A percentile compares a stretch with the other conserved stretches of the same genome.
Evolutionary conservation across 1,284 basidiomycete species (phyloP).

Genomic region (Ganoderma meredithae): DNA sequence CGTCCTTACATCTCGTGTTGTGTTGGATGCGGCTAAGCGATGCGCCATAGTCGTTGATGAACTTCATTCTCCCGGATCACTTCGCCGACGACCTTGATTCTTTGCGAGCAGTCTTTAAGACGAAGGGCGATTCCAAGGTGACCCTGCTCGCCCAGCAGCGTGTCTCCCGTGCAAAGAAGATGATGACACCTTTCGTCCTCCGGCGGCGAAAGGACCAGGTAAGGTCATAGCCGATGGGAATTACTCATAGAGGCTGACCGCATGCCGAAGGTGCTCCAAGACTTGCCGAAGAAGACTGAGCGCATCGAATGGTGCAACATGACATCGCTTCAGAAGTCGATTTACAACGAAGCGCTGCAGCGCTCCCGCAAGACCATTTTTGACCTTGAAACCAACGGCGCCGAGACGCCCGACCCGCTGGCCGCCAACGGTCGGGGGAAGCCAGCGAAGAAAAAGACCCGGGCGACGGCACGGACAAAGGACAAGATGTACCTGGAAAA

Average conservation of each 20-base stretch:
- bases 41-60: conserved; percentile 84
- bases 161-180: conserved; percentile 94
- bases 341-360: conserved; percentile 88
- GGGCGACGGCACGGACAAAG: conserved; percentile 56
- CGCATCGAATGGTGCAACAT: conserved; percentile 95
- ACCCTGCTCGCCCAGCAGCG: conserved; percentile 90
- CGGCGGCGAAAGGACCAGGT: conserved; percentile 94
- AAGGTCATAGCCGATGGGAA: conserved; percentile 8
- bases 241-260: conserved; percentile 4
- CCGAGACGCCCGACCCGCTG: conserved; percentile 45
- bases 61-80: conserved; percentile 95
- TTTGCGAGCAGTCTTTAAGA: conserved; percentile 96
- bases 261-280: conserved; percentile 79
- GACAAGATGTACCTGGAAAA: conserved; percentile 80
- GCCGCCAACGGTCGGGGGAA: conserved; percentile 44
- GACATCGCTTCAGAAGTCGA: conserved; percentile 82
- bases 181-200: conserved; percentile 99
- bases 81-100: conserved; percentile 82
- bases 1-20: conserved; percentile 42
- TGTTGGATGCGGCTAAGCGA: conserved; percentile 19
- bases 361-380: conserved; percentile 86
- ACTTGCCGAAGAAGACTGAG: conserved; percentile 92
- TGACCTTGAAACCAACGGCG: conserved; percentile 54
- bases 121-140: conserved; percentile 87
- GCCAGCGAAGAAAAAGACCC: conserved; percentile 55